A percentile compares a stretch with the other conserved stretches of the same genome.
These are phyloP conservation scores for Cenchrus purpureus DNA, from an alignment of 176 grass and related monocot genomes.

Conservation along the genomic window DNA sequence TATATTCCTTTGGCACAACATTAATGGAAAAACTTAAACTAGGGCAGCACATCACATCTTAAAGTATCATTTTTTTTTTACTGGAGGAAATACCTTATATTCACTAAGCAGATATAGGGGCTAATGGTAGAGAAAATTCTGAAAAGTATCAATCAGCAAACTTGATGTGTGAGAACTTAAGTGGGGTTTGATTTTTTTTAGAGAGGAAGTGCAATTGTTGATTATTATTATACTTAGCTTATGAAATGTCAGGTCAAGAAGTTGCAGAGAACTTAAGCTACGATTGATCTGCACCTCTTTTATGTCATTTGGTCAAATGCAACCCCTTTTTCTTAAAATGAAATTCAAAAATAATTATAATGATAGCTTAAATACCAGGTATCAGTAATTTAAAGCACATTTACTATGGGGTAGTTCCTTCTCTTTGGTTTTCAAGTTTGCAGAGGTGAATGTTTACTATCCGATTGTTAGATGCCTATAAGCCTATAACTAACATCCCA, in stretches of 20 bases:
- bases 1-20: neutral
- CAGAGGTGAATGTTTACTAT: neutral
- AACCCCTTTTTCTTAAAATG: neutral
- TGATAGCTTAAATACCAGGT: neutral
- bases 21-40: neutral
- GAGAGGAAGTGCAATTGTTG: neutral
- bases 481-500: neutral
- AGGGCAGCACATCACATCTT: neutral
- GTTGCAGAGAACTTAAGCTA: neutral
- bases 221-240: neutral
- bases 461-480: neutral
- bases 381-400: neutral
- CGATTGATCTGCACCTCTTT: neutral
- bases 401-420: neutral
- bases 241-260: neutral
- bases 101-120: neutral
- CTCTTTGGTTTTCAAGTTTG: neutral
- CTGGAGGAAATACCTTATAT: neutral
- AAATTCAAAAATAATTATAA: neutral
- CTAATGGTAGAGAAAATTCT: neutral
- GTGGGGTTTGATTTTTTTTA: neutral
- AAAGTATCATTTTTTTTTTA: neutral
- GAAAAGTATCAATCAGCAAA: neutral
- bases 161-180: neutral
- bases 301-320: neutral